Evolutionary conservation across 768 basidiomycete genomes (phyloP), one percentile per base, ranked within the genome.

Genomic region (Rhodosporidiobolus sp.): DNA sequence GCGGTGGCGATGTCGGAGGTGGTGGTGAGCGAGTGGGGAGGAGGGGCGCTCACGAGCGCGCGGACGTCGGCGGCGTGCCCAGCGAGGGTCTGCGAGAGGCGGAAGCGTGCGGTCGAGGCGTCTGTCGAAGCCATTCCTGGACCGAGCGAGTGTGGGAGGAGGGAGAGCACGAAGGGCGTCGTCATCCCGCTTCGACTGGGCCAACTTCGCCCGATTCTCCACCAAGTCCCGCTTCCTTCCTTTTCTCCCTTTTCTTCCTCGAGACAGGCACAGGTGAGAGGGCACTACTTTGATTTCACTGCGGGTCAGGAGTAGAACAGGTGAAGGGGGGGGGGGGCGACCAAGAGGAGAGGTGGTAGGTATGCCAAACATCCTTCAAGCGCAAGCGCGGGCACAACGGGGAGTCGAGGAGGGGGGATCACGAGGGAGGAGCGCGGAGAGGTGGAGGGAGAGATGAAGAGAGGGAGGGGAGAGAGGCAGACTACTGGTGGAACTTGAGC

Each of bases 401-500:
- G n/a, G n/a, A n/a, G n/a, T n/a, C n/a, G n/a, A n/a, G n/a, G n/a
- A n/a, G n/a, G n/a, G n/a, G n/a, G n/a, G n/a, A n/a, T n/a, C n/a
- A n/a, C n/a, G n/a, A n/a, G n/a, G n/a, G n/a, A n/a, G n/a, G n/a
- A n/a, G n/a, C n/a, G 56, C 4, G 52, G 16, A 8, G 16, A n/a
- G 52, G 24, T 14, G 9, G 52, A 20, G 52, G n/a, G 16, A 26
- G 52, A 9, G 52, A n/a, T 3, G 26, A 26, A 53, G 4, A 53
- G 52, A 26, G n/a, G n/a, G 26, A 53, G 22, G 52, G 28, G 6
- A 53, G 26, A 12, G 52, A 53, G 26, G 52, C 6, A 28, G 28
- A 6, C 5, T 32, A 50, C 56, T 69, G n/a, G 83, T 92, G 94
- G 82, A 90, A 95, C 84, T 88, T 92, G 81, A 89, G 86, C 78